A percentile compares a stretch with the other conserved stretches of the same genome.
These are phyloP conservation scores for Coix lacrymajobi DNA, from an alignment of 176 grass and related monocot genomes.

Conservation along the genomic window DNA sequence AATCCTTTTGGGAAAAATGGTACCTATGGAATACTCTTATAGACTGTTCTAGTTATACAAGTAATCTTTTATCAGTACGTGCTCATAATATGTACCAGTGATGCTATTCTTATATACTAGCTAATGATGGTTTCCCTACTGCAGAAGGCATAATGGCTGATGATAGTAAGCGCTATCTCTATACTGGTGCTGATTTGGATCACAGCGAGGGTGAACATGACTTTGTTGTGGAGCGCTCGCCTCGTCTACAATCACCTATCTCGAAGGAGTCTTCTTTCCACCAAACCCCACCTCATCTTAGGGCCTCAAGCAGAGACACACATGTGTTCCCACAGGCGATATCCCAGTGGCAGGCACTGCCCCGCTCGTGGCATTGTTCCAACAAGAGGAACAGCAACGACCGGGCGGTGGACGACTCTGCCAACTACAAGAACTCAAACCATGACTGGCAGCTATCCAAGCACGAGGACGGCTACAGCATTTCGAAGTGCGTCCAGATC, in stretches of 20 bases:
- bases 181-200: constrained; percentile 45
- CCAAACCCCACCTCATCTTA: constrained; percentile 47
- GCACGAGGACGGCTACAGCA: constrained; percentile 54
- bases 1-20: constrained; percentile 73
- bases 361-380: constrained; percentile 35
- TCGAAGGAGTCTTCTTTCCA: constrained; percentile 74
- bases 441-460: constrained; percentile 36
- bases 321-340: constrained; percentile 42
- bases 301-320: constrained; percentile 29
- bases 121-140: neutral
- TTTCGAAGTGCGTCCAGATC: constrained; percentile 57
- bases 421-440: constrained; percentile 41
- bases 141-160: constrained; percentile 45
- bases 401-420: constrained; percentile 26
- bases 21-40: neutral
- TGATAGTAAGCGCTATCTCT: constrained; percentile 48
- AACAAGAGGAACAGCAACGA: constrained; percentile 39
- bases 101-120: neutral
- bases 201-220: constrained; percentile 50
- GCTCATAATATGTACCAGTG: neutral
- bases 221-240: constrained; percentile 39
- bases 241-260: constrained; percentile 52
- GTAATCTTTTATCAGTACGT: neutral
- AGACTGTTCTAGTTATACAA: neutral
- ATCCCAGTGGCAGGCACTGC: constrained; percentile 28